These are phyloP conservation scores for Sonneratia alba DNA, from an alignment of 345 rosid genomes.

Conservation along the genomic window DNA sequence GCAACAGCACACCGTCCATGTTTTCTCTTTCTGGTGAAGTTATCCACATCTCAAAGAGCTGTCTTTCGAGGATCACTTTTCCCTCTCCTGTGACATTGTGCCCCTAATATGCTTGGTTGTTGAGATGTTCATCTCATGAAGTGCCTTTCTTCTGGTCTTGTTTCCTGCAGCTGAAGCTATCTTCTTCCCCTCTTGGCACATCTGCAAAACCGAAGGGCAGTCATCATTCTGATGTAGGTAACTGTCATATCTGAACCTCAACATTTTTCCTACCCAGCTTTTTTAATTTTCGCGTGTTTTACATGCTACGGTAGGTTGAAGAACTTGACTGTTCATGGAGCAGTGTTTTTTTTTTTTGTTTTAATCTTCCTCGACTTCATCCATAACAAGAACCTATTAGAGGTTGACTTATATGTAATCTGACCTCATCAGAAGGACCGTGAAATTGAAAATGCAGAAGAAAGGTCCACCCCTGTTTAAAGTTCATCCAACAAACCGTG, in stretches of 20 bases:
- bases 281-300: background rate
- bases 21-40: too few relatives aligned
- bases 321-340: background rate
- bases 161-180: conserved; percentile 65
- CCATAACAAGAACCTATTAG: background rate
- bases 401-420: background rate
- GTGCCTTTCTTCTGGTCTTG: conserved; percentile 5
- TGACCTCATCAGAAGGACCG: background rate
- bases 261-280: background rate
- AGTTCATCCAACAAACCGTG: too few relatives aligned
- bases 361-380: too few relatives aligned
- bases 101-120: background rate
- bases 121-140: background rate
- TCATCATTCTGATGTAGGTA: conserved; percentile 97
- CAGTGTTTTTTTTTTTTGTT: background rate
- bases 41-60: too few relatives aligned
- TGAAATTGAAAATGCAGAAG: too few relatives aligned
- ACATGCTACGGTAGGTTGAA: background rate
- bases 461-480: too few relatives aligned
- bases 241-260: background rate
- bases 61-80: too few relatives aligned
- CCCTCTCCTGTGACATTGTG: too few relatives aligned
- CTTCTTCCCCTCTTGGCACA: conserved; percentile 66
- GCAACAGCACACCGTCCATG: too few relatives aligned
- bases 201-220: conserved; percentile 96